Percentiles rank a stretch among this genome's conserved stretches.
Evolutionary conservation across 306 rosid genomes (phyloP).

Genomic region (Dicorynia guianensis): DNA sequence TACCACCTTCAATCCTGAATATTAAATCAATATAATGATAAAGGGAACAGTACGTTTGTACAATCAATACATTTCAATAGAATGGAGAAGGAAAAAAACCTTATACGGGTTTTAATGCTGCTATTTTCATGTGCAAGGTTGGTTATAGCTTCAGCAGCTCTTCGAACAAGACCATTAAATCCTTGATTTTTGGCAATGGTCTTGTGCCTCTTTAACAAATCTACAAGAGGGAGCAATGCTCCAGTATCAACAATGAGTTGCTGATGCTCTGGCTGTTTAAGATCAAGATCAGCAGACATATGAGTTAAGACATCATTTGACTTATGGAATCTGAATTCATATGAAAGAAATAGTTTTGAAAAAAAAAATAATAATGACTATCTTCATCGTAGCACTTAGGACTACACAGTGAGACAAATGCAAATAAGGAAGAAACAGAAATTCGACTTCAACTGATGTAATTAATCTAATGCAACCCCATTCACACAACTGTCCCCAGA

Average conservation of each 20-base stretch:
- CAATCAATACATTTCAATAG: not conserved
- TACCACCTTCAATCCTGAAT: constrained; percentile 75
- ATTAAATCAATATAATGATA: not conserved
- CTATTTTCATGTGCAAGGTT: constrained; percentile 70
- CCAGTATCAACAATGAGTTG: constrained; percentile 66
- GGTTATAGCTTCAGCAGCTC: constrained; percentile 67
- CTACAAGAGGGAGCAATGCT: constrained; percentile 61
- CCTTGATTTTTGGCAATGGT: constrained; percentile 28
- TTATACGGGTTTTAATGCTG: constrained; percentile 55
- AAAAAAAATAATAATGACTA: not conserved
- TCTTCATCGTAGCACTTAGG: not conserved
- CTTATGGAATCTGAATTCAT: not conserved
- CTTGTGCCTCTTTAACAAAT: constrained; percentile 53
- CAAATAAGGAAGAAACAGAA: no score
- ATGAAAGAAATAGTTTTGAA: not conserved
- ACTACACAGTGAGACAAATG: no score
- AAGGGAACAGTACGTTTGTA: not conserved
- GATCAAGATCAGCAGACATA: not conserved
- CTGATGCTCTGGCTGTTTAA: constrained; percentile 65
- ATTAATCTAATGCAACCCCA: not conserved
- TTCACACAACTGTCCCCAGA: not conserved
- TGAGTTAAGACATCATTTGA: constrained; percentile 4
- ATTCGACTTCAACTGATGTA: not conserved
- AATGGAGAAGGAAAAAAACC: constrained; percentile 45
- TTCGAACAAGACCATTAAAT: constrained; percentile 53